These are phyloP conservation scores for Aspergillus cavernicola DNA, from an alignment of 495 filamentous ascomycete species.

Conservation along the genomic window DNA sequence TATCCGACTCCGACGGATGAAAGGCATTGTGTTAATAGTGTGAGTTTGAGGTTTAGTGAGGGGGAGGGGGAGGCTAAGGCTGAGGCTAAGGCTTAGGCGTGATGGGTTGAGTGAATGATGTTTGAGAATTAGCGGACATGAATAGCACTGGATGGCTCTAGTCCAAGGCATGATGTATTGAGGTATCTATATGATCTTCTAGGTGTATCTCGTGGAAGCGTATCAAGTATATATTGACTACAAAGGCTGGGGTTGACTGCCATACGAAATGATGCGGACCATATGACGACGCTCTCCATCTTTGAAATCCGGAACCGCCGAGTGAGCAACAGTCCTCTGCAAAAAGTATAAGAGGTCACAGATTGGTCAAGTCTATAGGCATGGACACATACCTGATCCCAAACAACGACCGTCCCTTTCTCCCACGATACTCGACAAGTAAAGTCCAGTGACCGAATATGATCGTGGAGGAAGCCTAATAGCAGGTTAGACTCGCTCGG, in stretches of 20 bases:
- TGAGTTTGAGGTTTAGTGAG: constrained; percentile 79
- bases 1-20: constrained; percentile 89
- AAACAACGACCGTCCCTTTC: constrained; percentile 13
- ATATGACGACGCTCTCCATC: constrained; percentile 11
- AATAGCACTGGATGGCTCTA: constrained; percentile 1
- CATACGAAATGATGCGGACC: constrained; percentile 14
- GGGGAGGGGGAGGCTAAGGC: constrained; percentile 43
- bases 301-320: constrained; percentile 11
- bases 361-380: neutral
- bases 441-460: constrained; percentile 15
- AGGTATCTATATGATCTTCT: neutral
- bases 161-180: constrained; percentile 17
- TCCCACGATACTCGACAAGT: constrained; percentile 7
- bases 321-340: constrained; percentile 12
- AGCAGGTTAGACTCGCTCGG: constrained; percentile 8
- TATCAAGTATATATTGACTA: neutral
- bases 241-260: constrained; percentile 8
- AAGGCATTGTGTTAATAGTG: constrained; percentile 93
- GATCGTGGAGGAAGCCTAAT: constrained; percentile 6
- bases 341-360: neutral
- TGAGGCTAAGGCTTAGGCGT: constrained; percentile 27
- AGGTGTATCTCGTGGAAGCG: neutral
- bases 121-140: neutral
- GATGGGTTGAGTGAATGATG: neutral
- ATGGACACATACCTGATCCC: constrained; percentile 9